These are phyloP conservation scores for Saccharomyces cerevisiae DNA, from an alignment of 805 yeast genomes.

Conservation along the genomic window DNA sequence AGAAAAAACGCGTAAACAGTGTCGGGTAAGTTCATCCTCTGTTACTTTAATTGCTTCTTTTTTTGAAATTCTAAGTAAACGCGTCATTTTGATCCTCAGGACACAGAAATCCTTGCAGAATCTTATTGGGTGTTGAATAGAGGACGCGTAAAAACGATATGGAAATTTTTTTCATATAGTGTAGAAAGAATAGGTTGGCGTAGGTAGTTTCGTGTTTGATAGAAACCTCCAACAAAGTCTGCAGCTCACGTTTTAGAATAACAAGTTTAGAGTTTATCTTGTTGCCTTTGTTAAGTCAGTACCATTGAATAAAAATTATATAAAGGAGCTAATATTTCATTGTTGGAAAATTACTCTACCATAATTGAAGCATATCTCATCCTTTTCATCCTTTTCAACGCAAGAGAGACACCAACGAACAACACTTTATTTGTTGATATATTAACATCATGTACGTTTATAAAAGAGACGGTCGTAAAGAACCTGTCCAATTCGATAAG, in stretches of 20 bases:
- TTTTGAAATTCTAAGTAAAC: background rate
- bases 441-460: slow-evolving; percentile 55
- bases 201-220: background rate
- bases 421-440: background rate
- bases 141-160: background rate
- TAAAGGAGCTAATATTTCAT: background rate
- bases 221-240: background rate
- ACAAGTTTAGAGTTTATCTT: background rate
- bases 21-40: background rate
- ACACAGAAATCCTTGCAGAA: background rate
- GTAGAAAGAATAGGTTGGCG: background rate
- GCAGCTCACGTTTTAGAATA: background rate
- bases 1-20: background rate
- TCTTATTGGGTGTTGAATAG: background rate
- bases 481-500: slow-evolving; percentile 89
- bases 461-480: slow-evolving; percentile 89
- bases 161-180: background rate
- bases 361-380: background rate
- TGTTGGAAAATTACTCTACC: background rate
- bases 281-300: background rate
- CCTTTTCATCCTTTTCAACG: slow-evolving; percentile 22
- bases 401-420: slow-evolving; percentile 30
- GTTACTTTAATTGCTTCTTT: background rate
- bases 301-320: background rate
- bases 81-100: background rate